A percentile compares a stretch with the other conserved stretches of the same genome.
phyloP scores from a whole-genome alignment of 176 grass and related monocot species.

The Aegilops longissima region DNA sequence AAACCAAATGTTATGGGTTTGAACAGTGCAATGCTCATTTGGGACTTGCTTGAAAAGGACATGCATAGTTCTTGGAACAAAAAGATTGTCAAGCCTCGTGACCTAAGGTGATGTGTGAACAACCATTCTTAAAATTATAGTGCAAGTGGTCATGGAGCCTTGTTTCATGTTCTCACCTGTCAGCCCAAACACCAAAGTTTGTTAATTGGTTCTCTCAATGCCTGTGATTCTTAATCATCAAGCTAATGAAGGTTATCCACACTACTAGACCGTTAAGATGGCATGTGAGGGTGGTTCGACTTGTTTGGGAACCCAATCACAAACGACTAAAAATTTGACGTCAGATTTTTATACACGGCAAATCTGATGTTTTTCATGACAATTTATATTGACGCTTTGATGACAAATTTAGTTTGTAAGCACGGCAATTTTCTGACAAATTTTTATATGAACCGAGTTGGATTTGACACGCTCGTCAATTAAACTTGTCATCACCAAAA shows the following conservation, averaged over 20 bases:
- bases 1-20: neutral
- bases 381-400: no score
- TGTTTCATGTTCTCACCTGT: neutral
- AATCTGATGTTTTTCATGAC: no score
- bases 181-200: neutral
- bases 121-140: neutral
- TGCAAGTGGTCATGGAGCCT: neutral
- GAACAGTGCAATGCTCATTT: neutral
- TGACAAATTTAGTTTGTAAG: no score
- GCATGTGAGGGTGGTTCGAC: constrained; percentile 30
- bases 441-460: no score
- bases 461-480: no score
- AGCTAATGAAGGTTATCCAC: neutral
- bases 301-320: neutral
- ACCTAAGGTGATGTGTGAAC: constrained; percentile 30
- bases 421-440: no score
- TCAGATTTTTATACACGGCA: no score
- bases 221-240: neutral
- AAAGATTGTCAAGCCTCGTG: neutral
- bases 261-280: neutral
- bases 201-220: neutral
- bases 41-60: constrained; percentile 19
- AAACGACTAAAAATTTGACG: no score
- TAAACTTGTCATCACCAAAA: no score
- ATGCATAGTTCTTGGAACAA: neutral